These are phyloP conservation scores for Geranium brycei DNA, from an alignment of 345 rosid species.

Conservation along the genomic window DNA sequence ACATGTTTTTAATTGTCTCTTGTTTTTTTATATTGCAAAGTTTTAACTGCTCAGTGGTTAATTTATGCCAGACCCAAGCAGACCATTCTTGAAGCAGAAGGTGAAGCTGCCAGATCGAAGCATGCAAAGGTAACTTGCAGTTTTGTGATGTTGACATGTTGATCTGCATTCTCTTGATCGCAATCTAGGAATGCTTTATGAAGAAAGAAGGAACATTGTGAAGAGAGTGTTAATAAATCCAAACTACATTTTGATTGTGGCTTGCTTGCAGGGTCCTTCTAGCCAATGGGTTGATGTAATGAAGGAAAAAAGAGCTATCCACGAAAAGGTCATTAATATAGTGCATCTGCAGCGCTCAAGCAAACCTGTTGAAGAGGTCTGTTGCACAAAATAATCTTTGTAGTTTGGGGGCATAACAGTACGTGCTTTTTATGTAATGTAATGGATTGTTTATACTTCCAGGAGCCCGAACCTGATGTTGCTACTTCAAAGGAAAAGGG, in stretches of 20 bases:
- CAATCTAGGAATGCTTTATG: too few relatives aligned
- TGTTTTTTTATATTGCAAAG: not conserved
- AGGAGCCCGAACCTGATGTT: constrained; percentile 41
- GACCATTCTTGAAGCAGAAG: constrained; percentile 95
- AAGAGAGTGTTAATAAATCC: not conserved
- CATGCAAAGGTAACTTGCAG: constrained; percentile 35
- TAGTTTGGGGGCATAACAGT: too few relatives aligned
- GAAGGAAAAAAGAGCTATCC: constrained; percentile 81
- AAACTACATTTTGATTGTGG: constrained; percentile 1
- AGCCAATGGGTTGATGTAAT: constrained; percentile 83
- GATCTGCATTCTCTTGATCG: not conserved
- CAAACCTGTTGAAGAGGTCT: constrained; percentile 39
- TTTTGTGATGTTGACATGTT: not conserved
- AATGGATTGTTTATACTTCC: constrained; percentile 11
- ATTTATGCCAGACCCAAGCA: constrained; percentile 70
- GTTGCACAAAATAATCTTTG: not conserved
- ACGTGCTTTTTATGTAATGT: constrained; percentile 2
- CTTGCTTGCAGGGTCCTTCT: constrained; percentile 44
- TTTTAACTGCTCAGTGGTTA: constrained; percentile 13
- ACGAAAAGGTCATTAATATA: constrained; percentile 54
- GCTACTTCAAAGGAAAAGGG: constrained; percentile 22
- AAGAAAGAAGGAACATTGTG: not conserved
- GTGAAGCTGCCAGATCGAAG: constrained; percentile 76
- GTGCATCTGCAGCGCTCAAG: constrained; percentile 47
- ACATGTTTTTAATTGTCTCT: not conserved